Evolutionary conservation across 306 rosid species (phyloP), one percentile per base, ranked within the genome.

Genomic region (Alnus glutinosa): DNA sequence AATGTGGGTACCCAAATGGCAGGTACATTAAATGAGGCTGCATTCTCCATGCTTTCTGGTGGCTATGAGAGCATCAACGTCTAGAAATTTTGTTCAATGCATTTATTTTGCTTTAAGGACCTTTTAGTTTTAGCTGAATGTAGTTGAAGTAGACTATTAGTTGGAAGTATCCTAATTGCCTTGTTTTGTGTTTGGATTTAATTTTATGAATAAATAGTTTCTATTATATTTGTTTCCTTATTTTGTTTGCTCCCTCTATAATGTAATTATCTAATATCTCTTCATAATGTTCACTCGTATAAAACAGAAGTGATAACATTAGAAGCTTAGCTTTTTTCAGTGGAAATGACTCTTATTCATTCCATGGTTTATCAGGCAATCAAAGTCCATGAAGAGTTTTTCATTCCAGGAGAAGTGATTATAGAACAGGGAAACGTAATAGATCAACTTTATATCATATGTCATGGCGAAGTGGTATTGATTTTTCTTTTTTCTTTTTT

Each of bases 391-490:
- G 93, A 89, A 73, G 93, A 91, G 83, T 86, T 91, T 83, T 89
- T 91, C 83, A 84, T 91, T 63, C 96, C 85, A 19, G 89, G 84
- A 69, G 91, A 89, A 87, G 84, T 87, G 80, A 83, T 89, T 55
- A 48, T 86, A 79, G 93, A 87, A 80, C 83, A 84, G 72, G 96
- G 90, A 70, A 78, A 81, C 75, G 79, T 87, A 12, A 78, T 82
- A 52, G 90, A 89, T 79, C 88, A 89, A 71, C 81, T 91, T 36
- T 91, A 91, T 70, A 76, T 89, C 69, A 86, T 87, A 70, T 87
- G 88, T 80, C 74, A 89, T 49, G 96, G 96, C 54, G 86, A 74
- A 72, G 81, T 91, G 96, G 96, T 91, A 89, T 13, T 83, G 61
- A 19, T 74, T 54, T 57, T 69, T 73, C 15, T 11, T 71, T 73